Percentiles rank a stretch among this genome's conserved stretches.
These are phyloP conservation scores for Juglanconis oblonga DNA, from an alignment of 2,329 filamentous ascomycete genomes.

Conservation along the genomic window DNA sequence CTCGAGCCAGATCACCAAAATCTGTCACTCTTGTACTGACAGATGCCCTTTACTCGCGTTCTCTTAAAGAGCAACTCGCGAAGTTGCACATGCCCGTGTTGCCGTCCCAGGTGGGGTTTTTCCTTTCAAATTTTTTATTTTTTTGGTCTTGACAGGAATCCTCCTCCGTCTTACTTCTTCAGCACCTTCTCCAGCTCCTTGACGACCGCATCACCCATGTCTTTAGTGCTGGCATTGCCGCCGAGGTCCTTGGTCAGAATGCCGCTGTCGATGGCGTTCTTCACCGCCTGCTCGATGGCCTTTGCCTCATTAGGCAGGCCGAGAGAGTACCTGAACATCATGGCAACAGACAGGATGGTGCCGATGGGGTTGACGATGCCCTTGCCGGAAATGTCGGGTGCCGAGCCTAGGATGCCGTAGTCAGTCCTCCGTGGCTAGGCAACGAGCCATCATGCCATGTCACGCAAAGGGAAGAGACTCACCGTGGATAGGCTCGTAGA, in stretches of 20 bases:
- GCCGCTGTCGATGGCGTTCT: constrained; percentile 74
- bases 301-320: constrained; percentile 73
- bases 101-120: too few species aligned
- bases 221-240: constrained; percentile 67
- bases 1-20: neutral
- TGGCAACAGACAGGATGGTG: constrained; percentile 85
- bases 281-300: constrained; percentile 78
- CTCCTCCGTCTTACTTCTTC: constrained; percentile 32
- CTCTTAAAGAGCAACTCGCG: too few species aligned
- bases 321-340: constrained; percentile 95
- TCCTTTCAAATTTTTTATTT: neutral
- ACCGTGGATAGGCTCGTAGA: constrained; percentile 98
- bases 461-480: constrained; percentile 25
- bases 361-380: constrained; percentile 91
- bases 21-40: neutral
- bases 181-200: constrained; percentile 70
- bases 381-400: constrained; percentile 89
- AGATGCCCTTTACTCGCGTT: too few species aligned
- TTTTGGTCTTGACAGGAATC: neutral
- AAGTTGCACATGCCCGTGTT: too few species aligned
- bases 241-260: constrained; percentile 82
- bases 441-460: too few species aligned
- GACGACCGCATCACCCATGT: constrained; percentile 77
- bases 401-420: constrained; percentile 58
- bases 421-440: neutral